Conservation (phyloP, 306 rosid species). For the Dalbergia cultrata region DNA sequence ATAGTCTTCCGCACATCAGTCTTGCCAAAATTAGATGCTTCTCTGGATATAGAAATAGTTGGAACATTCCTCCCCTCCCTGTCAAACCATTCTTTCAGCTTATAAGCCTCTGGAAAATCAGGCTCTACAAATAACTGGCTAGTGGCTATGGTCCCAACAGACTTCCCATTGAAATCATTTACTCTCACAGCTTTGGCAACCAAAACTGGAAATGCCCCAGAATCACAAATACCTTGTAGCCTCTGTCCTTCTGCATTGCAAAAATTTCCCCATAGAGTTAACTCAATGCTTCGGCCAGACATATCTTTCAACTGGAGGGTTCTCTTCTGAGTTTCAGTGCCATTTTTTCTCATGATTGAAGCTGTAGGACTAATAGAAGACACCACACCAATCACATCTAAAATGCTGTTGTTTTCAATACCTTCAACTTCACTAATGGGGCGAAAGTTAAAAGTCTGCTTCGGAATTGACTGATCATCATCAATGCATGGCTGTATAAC, state of each 20-base stretch:
- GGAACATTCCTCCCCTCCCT: constrained; percentile 76
- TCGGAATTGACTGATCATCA: constrained; percentile 77
- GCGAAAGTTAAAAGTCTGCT: constrained; percentile 69
- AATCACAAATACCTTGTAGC: constrained; percentile 79
- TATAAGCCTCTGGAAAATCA: constrained; percentile 62
- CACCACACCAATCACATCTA: constrained; percentile 86
- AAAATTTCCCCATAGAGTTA: constrained; percentile 86
- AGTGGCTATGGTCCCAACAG: constrained; percentile 71
- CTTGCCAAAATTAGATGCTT: constrained; percentile 55
- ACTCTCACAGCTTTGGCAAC: constrained; percentile 82
- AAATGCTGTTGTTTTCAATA: constrained; percentile 67
- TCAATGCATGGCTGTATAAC: constrained; percentile 71
- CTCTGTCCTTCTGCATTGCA: constrained; percentile 79
- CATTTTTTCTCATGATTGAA: constrained; percentile 84
- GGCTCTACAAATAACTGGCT: constrained; percentile 85
- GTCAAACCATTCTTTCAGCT: constrained; percentile 75
- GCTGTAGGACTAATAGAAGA: constrained; percentile 69
- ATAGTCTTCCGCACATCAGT: constrained; percentile 69
- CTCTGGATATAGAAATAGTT: constrained; percentile 77
- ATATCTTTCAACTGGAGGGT: constrained; percentile 84
- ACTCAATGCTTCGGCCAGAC: constrained; percentile 81
- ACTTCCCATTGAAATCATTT: constrained; percentile 86
- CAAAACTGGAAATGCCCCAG: constrained; percentile 79
- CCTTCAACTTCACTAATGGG: constrained; percentile 70
- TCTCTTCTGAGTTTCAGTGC: constrained; percentile 86